Conservation (phyloP, 2,329 filamentous ascomycete genomes). For the Pseudogymnoascus verrucosus region DNA sequence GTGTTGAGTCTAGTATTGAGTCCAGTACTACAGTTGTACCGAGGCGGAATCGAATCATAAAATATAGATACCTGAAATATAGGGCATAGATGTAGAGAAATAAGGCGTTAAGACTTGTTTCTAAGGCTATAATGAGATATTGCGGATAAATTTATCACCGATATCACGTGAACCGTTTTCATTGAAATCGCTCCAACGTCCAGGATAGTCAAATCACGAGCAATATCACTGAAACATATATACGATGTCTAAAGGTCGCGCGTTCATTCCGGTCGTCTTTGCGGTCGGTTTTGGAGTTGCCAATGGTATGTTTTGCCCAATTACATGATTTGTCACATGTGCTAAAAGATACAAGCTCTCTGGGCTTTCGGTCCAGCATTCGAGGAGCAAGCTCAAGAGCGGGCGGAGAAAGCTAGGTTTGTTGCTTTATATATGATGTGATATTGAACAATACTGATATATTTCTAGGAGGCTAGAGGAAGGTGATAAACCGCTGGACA, state of each 20-base stretch:
- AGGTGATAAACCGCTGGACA: conserved; percentile 8
- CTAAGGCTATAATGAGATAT: background rate
- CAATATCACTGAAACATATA: background rate
- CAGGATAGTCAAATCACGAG: background rate
- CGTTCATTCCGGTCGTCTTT: conserved; percentile 22
- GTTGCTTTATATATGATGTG: background rate
- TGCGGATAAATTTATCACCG: background rate
- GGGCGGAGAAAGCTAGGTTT: conserved; percentile 17
- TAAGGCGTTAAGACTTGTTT: background rate
- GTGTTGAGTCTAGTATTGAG: no score
- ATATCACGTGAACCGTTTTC: background rate
- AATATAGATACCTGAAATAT: background rate
- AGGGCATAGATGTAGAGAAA: background rate
- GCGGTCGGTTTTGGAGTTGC: conserved; percentile 24
- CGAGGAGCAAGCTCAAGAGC: conserved; percentile 21
- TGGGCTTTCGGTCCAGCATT: conserved; percentile 26
- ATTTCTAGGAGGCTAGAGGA: background rate
- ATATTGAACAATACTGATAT: background rate
- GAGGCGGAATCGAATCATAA: background rate
- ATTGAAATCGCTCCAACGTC: background rate
- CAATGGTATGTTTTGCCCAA: conserved; percentile 21
- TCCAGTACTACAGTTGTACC: no score
- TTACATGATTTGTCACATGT: background rate
- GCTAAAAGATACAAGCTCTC: conserved; percentile 17
- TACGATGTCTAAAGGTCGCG: conserved; percentile 24